Percentiles rank a stretch among this genome's conserved stretches.
These are phyloP conservation scores for Calamus simplicifolius DNA, from an alignment of 176 grass and related monocot species.

Conservation along the genomic window DNA sequence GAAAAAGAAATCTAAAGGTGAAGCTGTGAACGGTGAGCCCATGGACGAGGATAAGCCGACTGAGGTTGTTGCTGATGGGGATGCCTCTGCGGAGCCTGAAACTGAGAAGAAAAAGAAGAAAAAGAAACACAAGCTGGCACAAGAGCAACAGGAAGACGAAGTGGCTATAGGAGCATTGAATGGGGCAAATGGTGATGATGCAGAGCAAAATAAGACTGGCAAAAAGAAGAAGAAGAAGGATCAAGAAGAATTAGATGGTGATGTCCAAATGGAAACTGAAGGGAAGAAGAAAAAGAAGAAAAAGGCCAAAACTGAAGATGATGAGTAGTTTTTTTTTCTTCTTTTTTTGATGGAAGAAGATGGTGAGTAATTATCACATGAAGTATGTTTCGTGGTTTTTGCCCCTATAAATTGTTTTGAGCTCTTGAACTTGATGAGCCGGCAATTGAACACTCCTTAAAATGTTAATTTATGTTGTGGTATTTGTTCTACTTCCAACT, in stretches of 20 bases:
- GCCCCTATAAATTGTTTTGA: too few species aligned
- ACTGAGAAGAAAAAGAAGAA: constrained; percentile 73
- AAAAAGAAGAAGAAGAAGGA: constrained; percentile 61
- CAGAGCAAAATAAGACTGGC: constrained; percentile 32
- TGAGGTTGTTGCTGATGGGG: constrained; percentile 16
- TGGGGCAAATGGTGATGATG: constrained; percentile 22
- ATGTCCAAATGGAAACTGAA: constrained; percentile 29
- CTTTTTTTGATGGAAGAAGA: constrained; percentile 8
- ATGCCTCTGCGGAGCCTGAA: constrained; percentile 29
- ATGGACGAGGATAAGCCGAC: constrained; percentile 54
- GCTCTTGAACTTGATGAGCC: too few species aligned
- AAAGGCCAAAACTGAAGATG: constrained; percentile 26
- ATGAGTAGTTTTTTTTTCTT: constrained; percentile 1
- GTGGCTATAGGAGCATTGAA: too few species aligned
- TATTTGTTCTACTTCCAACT: too few species aligned
- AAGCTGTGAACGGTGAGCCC: constrained; percentile 24
- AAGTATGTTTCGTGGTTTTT: too few species aligned
- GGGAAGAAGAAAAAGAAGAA: constrained; percentile 71
- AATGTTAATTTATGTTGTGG: too few species aligned
- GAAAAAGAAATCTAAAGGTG: constrained; percentile 54
- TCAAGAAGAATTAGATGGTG: constrained; percentile 18
- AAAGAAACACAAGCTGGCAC: constrained; percentile 54
- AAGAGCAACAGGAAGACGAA: constrained; percentile 28
- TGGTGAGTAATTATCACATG: background rate
- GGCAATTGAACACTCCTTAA: too few species aligned